phyloP scores from a whole-genome alignment of 1,139 yeast species.

The Yamadazyma atlantica region DNA sequence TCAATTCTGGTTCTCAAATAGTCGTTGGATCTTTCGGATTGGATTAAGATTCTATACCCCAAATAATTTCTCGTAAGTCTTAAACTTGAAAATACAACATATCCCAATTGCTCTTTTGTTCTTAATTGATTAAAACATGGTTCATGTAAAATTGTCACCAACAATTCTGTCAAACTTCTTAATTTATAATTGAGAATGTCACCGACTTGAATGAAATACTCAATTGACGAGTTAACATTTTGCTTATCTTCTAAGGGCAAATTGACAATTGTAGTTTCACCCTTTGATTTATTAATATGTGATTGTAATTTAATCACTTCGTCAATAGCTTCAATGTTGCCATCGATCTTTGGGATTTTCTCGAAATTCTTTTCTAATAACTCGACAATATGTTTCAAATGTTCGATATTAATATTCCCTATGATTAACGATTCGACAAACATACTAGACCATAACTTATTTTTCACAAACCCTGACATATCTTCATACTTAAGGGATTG shows the following conservation, averaged over 20 bases:
- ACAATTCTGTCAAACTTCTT: slow-evolving; percentile 57
- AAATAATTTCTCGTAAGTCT: slow-evolving; percentile 69
- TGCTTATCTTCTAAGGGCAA: slow-evolving; percentile 58
- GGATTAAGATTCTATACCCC: slow-evolving; percentile 79
- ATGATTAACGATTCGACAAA: slow-evolving; percentile 71
- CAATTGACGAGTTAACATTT: slow-evolving; percentile 84
- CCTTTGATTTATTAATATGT: slow-evolving; percentile 39
- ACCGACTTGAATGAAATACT: slow-evolving; percentile 72
- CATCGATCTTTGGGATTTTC: slow-evolving; percentile 36
- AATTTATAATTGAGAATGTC: slow-evolving; percentile 31
- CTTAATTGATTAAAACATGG: slow-evolving; percentile 88
- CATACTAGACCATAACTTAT: slow-evolving; percentile 41
- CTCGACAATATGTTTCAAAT: slow-evolving; percentile 18
- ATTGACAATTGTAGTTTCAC: slow-evolving; percentile 49
- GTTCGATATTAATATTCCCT: slow-evolving; percentile 65
- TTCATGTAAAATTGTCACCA: slow-evolving; percentile 73
- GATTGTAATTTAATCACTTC: slow-evolving; percentile 25
- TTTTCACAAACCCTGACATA: slow-evolving; percentile 42
- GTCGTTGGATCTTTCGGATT: slow-evolving; percentile 76
- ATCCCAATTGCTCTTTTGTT: slow-evolving; percentile 85
- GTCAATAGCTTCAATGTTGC: slow-evolving; percentile 33
- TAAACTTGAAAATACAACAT: slow-evolving; percentile 80
- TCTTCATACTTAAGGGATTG: slow-evolving; percentile 46
- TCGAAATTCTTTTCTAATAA: slow-evolving; percentile 21
- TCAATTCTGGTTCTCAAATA: slow-evolving; percentile 79